Evolutionary conservation across 2,329 filamentous ascomycete genomes (phyloP), one percentile per base, ranked within the genome.

Genomic region (Exophiala spinifera): DNA sequence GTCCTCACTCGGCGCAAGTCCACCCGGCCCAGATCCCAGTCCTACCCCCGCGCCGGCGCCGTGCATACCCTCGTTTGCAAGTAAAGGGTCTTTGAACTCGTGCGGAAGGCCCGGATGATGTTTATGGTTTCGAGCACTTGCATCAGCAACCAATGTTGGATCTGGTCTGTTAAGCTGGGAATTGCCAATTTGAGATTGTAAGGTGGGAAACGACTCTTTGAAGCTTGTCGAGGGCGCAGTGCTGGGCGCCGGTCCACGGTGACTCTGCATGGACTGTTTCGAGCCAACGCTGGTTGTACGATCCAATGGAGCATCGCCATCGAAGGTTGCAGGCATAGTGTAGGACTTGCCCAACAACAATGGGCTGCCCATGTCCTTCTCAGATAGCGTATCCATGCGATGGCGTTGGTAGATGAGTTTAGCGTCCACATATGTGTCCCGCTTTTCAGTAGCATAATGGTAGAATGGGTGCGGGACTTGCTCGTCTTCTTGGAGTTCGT

Each of bases 351-450:
- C 69, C 40, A 63, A 58, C 45, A 65, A 59, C 60, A 72, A 65
- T 61, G 69, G 67, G 25, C 54, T 59, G n/a, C 51, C 52, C 36
- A 61, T 36, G 19, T 64, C 62, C 66, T 72, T 57, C 64, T 73
- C 66, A 67, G 66, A 59, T 56, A 71, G 68, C 19, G 64, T 67
- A 54, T 68, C 87, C 54, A 85, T 76, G 70, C 91, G 88, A 71
- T 89, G 91, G 62, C 89, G 82, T 74, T 96, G 92, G 71, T 96
- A 99, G 75, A 97, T 95, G 59, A 96, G 81, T 72, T 96, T 97
- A 56, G 92, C 89, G 69, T 99, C 94, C 21, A 89, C 86, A 70
- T 96, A 91, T 66, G 87, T 95, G 84, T 96, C 88, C 67, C 92
- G 89, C 69, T 94, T 95, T 72, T 99, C 94, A 49, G 89, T 88